phyloP scores from a whole-genome alignment of 2,329 filamentous ascomycete genomes.

The Tothia fuscella region DNA sequence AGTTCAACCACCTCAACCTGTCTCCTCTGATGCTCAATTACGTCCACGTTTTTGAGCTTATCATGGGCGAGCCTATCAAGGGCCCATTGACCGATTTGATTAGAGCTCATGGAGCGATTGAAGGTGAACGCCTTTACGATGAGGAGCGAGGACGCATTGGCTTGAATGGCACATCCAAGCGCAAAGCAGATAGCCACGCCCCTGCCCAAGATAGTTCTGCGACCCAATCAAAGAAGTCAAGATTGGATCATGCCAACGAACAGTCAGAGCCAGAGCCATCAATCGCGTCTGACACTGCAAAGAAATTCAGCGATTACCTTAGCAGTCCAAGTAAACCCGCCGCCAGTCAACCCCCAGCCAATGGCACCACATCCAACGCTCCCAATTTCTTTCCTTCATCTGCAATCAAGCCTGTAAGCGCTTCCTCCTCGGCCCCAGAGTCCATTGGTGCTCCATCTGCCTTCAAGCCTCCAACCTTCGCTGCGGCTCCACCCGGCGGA shows the following conservation, averaged over 20 bases:
- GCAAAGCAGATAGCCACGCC: too few relatives aligned
- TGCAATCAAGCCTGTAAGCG: too few relatives aligned
- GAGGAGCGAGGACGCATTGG: background rate
- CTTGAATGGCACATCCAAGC: constrained; percentile 3
- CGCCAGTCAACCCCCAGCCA: background rate
- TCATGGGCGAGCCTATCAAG: constrained; percentile 1
- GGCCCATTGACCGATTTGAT: background rate
- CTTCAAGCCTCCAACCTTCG: constrained; percentile 1
- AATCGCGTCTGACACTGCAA: constrained; percentile 1
- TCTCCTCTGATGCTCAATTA: constrained; percentile 4
- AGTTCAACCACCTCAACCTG: background rate
- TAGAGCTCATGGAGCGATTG: background rate
- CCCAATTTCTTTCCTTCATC: too few relatives aligned
- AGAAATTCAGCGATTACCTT: constrained; percentile 3
- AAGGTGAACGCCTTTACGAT: constrained; percentile 1
- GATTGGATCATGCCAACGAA: background rate
- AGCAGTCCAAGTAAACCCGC: background rate
- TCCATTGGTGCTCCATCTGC: background rate
- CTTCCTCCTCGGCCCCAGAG: too few relatives aligned
- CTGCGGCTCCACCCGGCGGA: background rate
- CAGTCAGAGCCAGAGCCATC: background rate
- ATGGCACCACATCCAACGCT: too few relatives aligned
- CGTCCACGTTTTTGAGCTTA: background rate
- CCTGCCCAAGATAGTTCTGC: background rate
- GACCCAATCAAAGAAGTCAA: background rate